A percentile compares a stretch with the other conserved stretches of the same genome.
Evolutionary conservation across 176 grass and related monocot genomes (phyloP).

Genomic region (Carex scoparia): DNA sequence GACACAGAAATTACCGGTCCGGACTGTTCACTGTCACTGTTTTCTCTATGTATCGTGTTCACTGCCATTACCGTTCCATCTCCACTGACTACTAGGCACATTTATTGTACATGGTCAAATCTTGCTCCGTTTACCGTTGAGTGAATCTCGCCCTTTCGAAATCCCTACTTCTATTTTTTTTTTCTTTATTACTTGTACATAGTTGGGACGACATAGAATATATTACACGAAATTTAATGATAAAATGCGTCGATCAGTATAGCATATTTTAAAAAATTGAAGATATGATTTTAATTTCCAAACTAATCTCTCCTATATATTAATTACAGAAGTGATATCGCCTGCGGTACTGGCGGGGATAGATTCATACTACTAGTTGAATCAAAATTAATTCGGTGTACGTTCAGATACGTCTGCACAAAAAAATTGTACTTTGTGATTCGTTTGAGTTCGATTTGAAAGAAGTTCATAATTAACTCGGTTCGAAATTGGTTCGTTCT

Average conservation of each 20-base stretch:
- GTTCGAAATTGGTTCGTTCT: too few relatives aligned
- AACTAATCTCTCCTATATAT: too few relatives aligned
- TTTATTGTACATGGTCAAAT: slow-evolving; percentile 2
- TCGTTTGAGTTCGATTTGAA: too few relatives aligned
- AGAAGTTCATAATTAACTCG: too few relatives aligned
- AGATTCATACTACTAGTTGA: too few relatives aligned
- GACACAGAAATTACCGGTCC: slow-evolving; percentile 17
- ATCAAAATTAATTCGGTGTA: too few relatives aligned
- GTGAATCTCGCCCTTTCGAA: background rate
- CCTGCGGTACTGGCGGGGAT: too few relatives aligned
- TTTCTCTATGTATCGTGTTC: background rate
- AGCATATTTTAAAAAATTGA: background rate
- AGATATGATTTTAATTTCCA: background rate
- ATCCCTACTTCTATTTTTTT: background rate
- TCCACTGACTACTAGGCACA: background rate
- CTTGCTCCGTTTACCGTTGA: background rate
- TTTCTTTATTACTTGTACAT: background rate
- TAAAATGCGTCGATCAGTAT: background rate
- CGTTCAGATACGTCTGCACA: too few relatives aligned
- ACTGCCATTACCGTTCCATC: background rate
- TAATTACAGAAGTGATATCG: too few relatives aligned
- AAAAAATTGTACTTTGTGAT: too few relatives aligned
- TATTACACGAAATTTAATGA: background rate
- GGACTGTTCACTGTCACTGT: background rate
- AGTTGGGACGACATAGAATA: background rate